Conservation (phyloP, 495 filamentous ascomycete genomes). For the Podospora anserina region DNA sequence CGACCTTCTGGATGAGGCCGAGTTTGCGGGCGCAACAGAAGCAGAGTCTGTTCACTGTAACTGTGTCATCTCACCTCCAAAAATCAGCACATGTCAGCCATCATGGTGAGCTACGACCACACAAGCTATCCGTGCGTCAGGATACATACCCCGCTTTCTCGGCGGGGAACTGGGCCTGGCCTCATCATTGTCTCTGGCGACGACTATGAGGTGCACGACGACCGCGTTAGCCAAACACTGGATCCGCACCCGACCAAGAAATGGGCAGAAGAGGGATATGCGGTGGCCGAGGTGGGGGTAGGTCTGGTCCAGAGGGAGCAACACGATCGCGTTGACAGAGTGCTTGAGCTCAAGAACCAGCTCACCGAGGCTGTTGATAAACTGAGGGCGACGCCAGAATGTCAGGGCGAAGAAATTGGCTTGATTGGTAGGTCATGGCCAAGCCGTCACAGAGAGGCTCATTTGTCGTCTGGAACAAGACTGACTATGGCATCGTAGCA, state of each 20-base stretch:
- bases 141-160: slow-evolving; percentile 55
- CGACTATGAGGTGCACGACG: slow-evolving; percentile 8
- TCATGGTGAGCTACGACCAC: neutral
- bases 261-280: slow-evolving; percentile 61
- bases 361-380: slow-evolving; percentile 19
- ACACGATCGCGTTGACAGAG: neutral
- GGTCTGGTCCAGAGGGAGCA: neutral
- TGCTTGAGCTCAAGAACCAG: slow-evolving; percentile 4
- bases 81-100: neutral
- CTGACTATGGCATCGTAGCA: neutral
- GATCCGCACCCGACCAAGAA: slow-evolving; percentile 50
- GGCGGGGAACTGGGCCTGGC: slow-evolving; percentile 54
- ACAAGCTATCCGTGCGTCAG: slow-evolving; percentile 14
- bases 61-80: neutral
- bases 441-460: neutral
- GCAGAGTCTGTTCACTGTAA: neutral
- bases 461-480: neutral
- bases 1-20: neutral
- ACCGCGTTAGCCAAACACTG: slow-evolving; percentile 26
- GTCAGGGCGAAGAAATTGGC: slow-evolving; percentile 28
- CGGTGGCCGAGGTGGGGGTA: slow-evolving; percentile 42
- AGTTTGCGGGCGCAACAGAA: neutral
- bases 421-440: slow-evolving; percentile 33
- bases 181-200: slow-evolving; percentile 42
- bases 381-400: slow-evolving; percentile 16